Evolutionary conservation across 306 rosid species (phyloP), one percentile per base, ranked within the genome.

Genomic region (Lupinus albus): DNA sequence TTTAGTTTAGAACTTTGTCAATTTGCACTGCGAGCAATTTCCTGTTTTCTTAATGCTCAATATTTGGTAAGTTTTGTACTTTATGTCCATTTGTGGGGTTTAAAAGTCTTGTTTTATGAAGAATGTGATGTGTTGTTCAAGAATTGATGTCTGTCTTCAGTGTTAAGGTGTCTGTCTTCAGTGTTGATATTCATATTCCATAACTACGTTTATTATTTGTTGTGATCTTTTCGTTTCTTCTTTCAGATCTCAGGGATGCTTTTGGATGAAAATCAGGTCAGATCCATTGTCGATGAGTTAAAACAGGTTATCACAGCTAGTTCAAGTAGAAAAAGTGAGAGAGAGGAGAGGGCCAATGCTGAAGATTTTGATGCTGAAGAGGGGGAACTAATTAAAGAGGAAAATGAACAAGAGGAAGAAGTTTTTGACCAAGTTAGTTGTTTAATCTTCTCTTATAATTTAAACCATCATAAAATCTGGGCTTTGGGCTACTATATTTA

Each of bases 321-420:
- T 74, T 90, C 97, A 61, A 86, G 95, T 68, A 85, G 99, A 71
- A 94, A 94, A 67, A 75, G 75, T 56, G 99, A 94, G 76, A 90
- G 99, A 72, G 83, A 84, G 12, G 99, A 90, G 74, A 81, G 97
- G 80, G 75, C 88, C 67, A 87, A 84, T 76, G 97, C 97, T 44
- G 99, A 94, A 79, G 99, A 94, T 81, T 94, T 94, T 85, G 99
- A 90, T 70, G 97, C 88, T 6, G 99, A 94, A 77, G 97, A 90
- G 73, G 82, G 87, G 12, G 97, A 94, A 69, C 71, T 94, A 54
- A 89, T 94, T 72, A 89, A 88, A 64, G 99, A 94, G 81, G 99
- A 94, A 86, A 94, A 94, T 84, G 99, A 94, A 68, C 97, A 88
- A 73, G 99, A 94, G 86, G 99, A 94, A 75, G 99, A 91, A 90